Base-by-base conservation (phyloP, 305 asterid species). In the Fraxinus floribunda region DNA sequence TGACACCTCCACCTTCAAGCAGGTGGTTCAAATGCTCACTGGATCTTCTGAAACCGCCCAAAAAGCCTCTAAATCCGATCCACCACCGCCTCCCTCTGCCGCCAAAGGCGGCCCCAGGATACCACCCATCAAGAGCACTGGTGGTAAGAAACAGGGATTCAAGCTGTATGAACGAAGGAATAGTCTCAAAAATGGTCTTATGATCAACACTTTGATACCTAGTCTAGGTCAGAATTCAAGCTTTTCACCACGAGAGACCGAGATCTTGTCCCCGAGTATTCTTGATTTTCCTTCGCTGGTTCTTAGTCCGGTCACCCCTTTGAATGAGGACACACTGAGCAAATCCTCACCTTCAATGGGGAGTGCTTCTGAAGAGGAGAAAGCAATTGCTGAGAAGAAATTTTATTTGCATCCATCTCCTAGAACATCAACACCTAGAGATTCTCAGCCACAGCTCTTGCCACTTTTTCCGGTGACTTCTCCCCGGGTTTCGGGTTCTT, bases 11-110 rank as follows among this genome's bases (percentile, higher is more conserved):
- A 88, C 91, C 60, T 95, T 95, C 94, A 95, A 95, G 44, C 99
- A 94, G 83, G 99, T 95, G 0, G 99, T 95, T n/a, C 99, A 95
- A 84, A 92, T 94, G 97, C 98, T 95, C 30, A 95, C 99, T 79
- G 99, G 99, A 77, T 89, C 99, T 36, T 84, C 96, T 74, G 92
- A 87, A 22, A 83, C 96, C 29, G 84, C 92, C 13, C 86, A 87
- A 39, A 86, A 85, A 20, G 83, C 88, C 39, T 78, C 88, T 24
- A 82, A 81, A 46, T 30, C 86, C 24, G 88, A 83, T 83, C 88
- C 83, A 71, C 72, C 88, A 52, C 34, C 80, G 0, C 15, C 83
- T 82, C n/a, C 80, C 15, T 39, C 91, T 62, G 68, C 15, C 26
- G 44, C 64, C 74, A 30, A 77, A 84, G 82, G 80, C 68, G 73